Evolutionary conservation across 106 monocot genomes (phyloP).

Genomic region (Allium cepa): DNA sequence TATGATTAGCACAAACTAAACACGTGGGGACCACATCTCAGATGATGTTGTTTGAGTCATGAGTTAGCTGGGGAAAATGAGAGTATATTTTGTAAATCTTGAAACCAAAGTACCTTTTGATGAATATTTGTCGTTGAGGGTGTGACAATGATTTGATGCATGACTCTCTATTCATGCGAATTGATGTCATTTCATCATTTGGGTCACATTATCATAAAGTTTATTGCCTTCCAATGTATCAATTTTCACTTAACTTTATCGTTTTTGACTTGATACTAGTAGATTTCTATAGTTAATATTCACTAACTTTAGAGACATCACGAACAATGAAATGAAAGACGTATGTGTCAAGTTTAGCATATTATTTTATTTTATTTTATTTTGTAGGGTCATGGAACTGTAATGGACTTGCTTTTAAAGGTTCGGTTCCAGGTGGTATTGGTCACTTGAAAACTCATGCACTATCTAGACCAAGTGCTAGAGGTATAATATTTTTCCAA

Average conservation of each 20-base stretch:
- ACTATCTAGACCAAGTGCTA: constrained; percentile 16
- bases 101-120: not conserved
- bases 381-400: not conserved
- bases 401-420: not conserved
- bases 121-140: not conserved
- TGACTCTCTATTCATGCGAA: not conserved
- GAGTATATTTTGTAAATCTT: no score
- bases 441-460: constrained; percentile 9
- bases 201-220: not conserved
- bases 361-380: not conserved
- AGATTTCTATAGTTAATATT: not conserved
- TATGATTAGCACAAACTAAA: no score
- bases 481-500: constrained; percentile 6
- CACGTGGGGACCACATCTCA: no score
- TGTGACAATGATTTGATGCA: not conserved
- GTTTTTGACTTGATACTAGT: not conserved
- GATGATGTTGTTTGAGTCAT: no score
- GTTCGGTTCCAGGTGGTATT: not conserved
- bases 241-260: not conserved
- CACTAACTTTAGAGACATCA: not conserved
- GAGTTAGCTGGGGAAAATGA: no score
- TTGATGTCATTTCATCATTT: not conserved
- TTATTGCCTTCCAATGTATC: not conserved
- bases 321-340: not conserved
- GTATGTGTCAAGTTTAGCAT: not conserved